Evolutionary conservation across 768 basidiomycete species (phyloP).

Genomic region (Russula virescens): DNA sequence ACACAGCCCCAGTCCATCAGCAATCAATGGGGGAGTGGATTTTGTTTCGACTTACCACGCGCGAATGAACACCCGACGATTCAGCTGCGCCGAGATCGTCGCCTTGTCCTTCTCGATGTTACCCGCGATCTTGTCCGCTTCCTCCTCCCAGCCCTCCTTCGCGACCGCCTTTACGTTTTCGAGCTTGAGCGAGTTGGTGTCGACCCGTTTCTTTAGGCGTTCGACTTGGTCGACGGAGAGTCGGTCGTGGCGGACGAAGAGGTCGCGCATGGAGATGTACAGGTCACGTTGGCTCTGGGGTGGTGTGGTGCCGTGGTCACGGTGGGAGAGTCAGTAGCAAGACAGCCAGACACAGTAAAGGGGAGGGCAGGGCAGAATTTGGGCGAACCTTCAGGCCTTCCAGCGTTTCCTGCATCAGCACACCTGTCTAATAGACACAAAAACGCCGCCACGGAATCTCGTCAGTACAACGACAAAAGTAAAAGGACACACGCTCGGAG

Average conservation of each 20-base stretch:
- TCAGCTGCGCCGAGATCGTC: constrained; percentile 66
- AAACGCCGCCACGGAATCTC: not conserved
- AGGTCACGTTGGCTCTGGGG: constrained; percentile 72
- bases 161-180: constrained; percentile 62
- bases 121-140: constrained; percentile 68
- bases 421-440: constrained; percentile 45
- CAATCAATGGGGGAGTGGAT: not conserved
- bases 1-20: not conserved
- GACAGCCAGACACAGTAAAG: not conserved
- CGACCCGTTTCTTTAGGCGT: constrained; percentile 79
- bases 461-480: constrained; percentile 1
- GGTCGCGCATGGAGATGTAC: constrained; percentile 80
- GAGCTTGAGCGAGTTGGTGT: constrained; percentile 66
- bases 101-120: constrained; percentile 83
- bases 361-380: constrained; percentile 4
- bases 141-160: constrained; percentile 83
- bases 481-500: too few species aligned
- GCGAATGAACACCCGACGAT: constrained; percentile 79
- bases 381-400: constrained; percentile 66
- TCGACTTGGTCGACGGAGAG: constrained; percentile 86
- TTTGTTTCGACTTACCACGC: constrained; percentile 53
- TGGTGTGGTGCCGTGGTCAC: not conserved
- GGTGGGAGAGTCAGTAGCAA: not conserved
- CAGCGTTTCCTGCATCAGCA: constrained; percentile 59
- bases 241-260: constrained; percentile 84